phyloP scores from a whole-genome alignment of 306 rosid genomes.

The Cicer yamashitae region DNA sequence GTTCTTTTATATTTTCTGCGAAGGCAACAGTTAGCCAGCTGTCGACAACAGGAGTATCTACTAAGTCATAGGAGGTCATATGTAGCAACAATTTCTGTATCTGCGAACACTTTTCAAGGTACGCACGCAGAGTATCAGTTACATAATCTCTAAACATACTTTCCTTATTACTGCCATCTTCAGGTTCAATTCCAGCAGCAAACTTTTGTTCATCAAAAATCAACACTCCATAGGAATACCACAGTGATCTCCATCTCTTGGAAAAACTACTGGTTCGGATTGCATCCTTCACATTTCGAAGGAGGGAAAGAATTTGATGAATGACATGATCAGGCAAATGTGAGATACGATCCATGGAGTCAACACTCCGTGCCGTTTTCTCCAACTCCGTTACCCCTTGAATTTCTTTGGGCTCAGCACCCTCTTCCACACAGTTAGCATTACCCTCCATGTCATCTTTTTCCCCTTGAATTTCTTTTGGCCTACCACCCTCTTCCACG shows the following conservation, averaged over 20 bases:
- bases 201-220: conserved; percentile 51
- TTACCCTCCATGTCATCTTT: conserved; percentile 9
- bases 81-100: conserved; percentile 47
- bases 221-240: conserved; percentile 58
- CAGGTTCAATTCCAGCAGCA: conserved; percentile 26
- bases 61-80: conserved; percentile 35
- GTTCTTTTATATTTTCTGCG: conserved; percentile 41
- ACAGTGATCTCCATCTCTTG: conserved; percentile 59
- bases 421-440: not conserved
- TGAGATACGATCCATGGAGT: conserved; percentile 44
- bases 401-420: conserved; percentile 22
- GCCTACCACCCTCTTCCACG: conserved; percentile 14
- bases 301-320: conserved; percentile 56
- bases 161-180: conserved; percentile 6
- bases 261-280: conserved; percentile 62
- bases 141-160: conserved; percentile 41
- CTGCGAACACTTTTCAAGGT: not conserved
- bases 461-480: too few species aligned
- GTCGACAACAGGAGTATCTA: conserved; percentile 17
- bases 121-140: conserved; percentile 17
- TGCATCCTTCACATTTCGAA: conserved; percentile 50
- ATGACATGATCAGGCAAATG: conserved; percentile 57
- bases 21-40: conserved; percentile 39
- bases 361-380: conserved; percentile 29
- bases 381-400: not conserved